Evolutionary conservation across 1,284 basidiomycete genomes (phyloP).

Genomic region (Trametes versicolor): DNA sequence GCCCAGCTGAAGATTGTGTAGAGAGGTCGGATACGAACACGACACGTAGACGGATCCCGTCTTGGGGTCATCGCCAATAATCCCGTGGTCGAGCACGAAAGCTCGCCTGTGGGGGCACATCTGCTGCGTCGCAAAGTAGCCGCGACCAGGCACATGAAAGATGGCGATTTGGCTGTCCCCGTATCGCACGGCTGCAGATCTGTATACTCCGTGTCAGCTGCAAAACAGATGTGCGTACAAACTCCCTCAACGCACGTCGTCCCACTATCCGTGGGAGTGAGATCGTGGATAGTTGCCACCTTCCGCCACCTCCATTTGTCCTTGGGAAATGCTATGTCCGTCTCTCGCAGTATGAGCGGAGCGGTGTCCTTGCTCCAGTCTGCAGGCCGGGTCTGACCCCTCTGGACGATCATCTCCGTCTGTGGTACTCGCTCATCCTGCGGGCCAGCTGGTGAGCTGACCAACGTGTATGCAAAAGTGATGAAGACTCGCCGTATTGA

Average conservation of each 20-base stretch:
- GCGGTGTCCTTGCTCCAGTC: conserved; percentile 74
- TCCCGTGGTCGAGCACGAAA: conserved; percentile 78
- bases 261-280: conserved; percentile 59
- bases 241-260: conserved; percentile 51
- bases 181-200: conserved; percentile 69
- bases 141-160: conserved; percentile 64
- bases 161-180: conserved; percentile 80
- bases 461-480: neutral
- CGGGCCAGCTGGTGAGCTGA: neutral
- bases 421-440: conserved; percentile 58
- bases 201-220: conserved; percentile 12
- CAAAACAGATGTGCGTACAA: conserved; percentile 20
- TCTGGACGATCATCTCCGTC: conserved; percentile 68
- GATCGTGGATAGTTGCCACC: conserved; percentile 61
- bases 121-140: conserved; percentile 76
- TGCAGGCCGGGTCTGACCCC: conserved; percentile 73
- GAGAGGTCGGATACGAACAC: conserved; percentile 44
- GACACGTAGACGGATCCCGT: conserved; percentile 56
- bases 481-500: conserved; percentile 61
- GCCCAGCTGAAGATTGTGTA: neutral
- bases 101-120: conserved; percentile 74
- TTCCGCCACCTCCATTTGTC: conserved; percentile 69
- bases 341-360: conserved; percentile 55
- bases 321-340: conserved; percentile 54
- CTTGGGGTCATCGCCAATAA: conserved; percentile 66